Conservation (phyloP, 352 stramenopile species). For the Globisporangium rhizosaccharum region DNA sequence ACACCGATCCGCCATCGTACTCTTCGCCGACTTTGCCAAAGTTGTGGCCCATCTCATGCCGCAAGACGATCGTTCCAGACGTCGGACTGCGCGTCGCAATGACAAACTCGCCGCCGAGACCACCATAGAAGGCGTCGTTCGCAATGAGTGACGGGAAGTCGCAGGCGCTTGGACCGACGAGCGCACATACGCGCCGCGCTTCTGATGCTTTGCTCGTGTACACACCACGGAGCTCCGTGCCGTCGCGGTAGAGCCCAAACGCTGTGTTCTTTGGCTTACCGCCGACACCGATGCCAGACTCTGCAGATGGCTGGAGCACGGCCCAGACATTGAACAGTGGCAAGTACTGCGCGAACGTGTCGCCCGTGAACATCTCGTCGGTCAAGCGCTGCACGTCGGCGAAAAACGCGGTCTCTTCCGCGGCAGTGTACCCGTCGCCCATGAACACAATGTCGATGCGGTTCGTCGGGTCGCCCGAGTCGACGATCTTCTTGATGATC, state of each 20-base stretch:
- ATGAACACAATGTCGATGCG: conserved; percentile 45
- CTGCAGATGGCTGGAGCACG: conserved; percentile 14
- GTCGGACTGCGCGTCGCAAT: conserved; percentile 26
- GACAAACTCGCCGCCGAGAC: conserved; percentile 32
- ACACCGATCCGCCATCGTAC: conserved; percentile 33
- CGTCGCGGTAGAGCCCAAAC: conserved; percentile 21
- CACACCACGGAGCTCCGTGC: conserved; percentile 16
- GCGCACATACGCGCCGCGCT: conserved; percentile 12
- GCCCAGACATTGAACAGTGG: conserved; percentile 29
- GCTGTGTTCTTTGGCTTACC: conserved; percentile 16
- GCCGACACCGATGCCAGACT: conserved; percentile 21
- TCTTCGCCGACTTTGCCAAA: conserved; percentile 39
- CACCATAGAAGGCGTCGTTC: conserved; percentile 36
- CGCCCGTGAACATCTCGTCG: conserved; percentile 30
- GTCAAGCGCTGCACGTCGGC: conserved; percentile 30
- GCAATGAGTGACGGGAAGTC: conserved; percentile 33
- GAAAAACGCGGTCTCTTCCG: conserved; percentile 23
- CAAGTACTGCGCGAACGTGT: conserved; percentile 24
- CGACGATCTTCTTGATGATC: conserved; percentile 23
- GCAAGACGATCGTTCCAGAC: conserved; percentile 26
- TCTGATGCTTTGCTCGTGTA: conserved; percentile 12
- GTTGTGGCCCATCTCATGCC: conserved; percentile 36
- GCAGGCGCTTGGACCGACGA: conserved; percentile 9
- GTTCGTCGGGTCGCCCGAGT: conserved; percentile 28
- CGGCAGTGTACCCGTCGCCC: conserved; percentile 31